Percentiles rank a stretch among this genome's conserved stretches.
phyloP scores from a whole-genome alignment of 768 basidiomycete genomes.

The Suillus americanus region DNA sequence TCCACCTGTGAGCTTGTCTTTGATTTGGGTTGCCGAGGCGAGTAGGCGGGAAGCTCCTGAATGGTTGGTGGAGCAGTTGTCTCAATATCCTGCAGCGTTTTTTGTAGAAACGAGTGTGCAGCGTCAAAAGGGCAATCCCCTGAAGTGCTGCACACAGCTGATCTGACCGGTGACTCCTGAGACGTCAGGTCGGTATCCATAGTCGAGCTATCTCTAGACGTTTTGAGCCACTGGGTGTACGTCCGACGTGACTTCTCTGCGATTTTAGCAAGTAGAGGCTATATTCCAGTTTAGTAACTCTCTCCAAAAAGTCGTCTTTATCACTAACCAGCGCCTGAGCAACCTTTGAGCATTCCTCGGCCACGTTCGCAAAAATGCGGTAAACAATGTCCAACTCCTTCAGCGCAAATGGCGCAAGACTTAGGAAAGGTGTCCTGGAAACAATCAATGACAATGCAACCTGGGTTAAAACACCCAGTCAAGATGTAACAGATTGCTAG shows the following conservation, averaged over 20 bases:
- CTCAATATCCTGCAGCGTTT: constrained; percentile 26
- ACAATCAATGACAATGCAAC: constrained; percentile 67
- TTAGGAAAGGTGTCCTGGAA: constrained; percentile 57
- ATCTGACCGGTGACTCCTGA: constrained; percentile 1
- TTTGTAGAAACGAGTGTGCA: constrained; percentile 24
- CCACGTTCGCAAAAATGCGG: constrained; percentile 55
- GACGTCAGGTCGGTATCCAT: constrained; percentile 29
- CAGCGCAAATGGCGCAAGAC: constrained; percentile 58
- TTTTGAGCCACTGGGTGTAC: constrained; percentile 41
- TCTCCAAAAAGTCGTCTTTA: neutral
- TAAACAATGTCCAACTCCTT: constrained; percentile 60
- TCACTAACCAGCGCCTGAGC: constrained; percentile 55
- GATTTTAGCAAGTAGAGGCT: constrained; percentile 61
- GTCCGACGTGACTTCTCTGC: constrained; percentile 48
- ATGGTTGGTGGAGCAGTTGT: constrained; percentile 17
- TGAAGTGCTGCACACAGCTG: constrained; percentile 2
- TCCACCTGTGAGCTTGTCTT: constrained; percentile 15
- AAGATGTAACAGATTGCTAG: constrained; percentile 5
- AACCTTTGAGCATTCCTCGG: constrained; percentile 58
- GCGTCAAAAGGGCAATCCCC: constrained; percentile 19
- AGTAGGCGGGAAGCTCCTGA: constrained; percentile 25
- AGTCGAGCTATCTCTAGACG: constrained; percentile 14
- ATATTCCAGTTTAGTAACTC: constrained; percentile 2
- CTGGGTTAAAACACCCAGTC: constrained; percentile 26
- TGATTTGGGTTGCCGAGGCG: constrained; percentile 15